These are phyloP conservation scores for Fusarium sp. DNA, from an alignment of 2,329 filamentous ascomycete genomes.

Conservation along the genomic window DNA sequence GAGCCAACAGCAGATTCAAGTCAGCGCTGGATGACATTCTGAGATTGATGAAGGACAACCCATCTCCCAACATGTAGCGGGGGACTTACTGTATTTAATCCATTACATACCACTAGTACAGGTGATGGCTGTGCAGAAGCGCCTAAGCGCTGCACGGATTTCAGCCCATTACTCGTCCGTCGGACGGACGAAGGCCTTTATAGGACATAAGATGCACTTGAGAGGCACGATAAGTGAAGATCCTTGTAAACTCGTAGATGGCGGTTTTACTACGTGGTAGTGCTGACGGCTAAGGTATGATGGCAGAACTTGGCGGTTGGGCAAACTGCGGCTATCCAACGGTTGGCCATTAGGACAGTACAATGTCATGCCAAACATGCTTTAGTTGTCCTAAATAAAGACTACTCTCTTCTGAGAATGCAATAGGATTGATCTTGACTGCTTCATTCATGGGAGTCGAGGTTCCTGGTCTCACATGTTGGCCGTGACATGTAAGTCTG, in stretches of 20 bases:
- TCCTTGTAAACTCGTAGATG: not conserved
- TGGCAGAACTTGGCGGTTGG: not conserved
- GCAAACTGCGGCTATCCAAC: too few relatives aligned
- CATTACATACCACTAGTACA: not conserved
- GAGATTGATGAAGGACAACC: not conserved
- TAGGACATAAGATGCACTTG: too few relatives aligned
- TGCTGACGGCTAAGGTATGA: not conserved
- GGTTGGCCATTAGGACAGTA: too few relatives aligned
- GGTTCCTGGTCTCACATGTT: not conserved
- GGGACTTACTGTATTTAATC: conserved; percentile 9
- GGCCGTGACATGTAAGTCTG: not conserved
- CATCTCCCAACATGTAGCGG: not conserved
- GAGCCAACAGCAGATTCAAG: conserved; percentile 13
- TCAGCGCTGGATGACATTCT: not conserved
- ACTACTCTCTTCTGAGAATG: too few relatives aligned
- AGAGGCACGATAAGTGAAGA: not conserved
- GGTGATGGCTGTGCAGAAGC: not conserved
- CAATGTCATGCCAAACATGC: too few relatives aligned
- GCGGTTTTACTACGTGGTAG: not conserved
- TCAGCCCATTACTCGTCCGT: not conserved
- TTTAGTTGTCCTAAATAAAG: too few relatives aligned
- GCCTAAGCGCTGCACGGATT: not conserved
- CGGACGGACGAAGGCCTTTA: too few relatives aligned
- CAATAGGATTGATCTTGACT: too few relatives aligned
- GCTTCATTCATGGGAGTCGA: not conserved